Percentiles rank a stretch among this genome's conserved stretches.
phyloP scores from a whole-genome alignment of 225 moss, liverwort and hornwort genomes.

The Physcomitrium patens region DNA sequence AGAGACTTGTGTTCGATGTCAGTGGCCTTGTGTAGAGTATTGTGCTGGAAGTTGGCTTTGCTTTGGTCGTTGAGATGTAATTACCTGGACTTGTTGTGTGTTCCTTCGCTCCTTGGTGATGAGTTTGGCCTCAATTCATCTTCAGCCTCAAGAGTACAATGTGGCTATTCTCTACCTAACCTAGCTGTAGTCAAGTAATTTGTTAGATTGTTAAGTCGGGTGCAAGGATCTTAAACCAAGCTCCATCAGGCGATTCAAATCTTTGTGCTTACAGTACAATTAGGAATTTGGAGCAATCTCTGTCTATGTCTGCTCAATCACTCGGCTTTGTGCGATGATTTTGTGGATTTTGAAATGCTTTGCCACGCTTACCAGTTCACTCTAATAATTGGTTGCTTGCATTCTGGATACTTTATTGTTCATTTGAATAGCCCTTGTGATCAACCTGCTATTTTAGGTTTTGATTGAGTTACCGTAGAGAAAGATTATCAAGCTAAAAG shows the following conservation, averaged over 20 bases:
- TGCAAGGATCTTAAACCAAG: background rate
- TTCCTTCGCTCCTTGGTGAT: background rate
- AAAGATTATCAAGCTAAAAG: background rate
- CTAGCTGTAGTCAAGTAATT: background rate
- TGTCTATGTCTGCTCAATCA: background rate
- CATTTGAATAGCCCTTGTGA: background rate
- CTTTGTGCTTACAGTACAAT: background rate
- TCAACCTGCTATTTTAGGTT: background rate
- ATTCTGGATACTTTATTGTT: background rate
- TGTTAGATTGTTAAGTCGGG: background rate
- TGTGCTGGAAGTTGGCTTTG: background rate
- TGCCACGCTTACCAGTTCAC: background rate
- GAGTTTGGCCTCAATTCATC: background rate
- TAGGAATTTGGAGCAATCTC: background rate
- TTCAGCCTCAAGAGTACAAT: slow-evolving; percentile 8
- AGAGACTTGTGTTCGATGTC: background rate
- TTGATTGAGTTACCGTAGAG: background rate
- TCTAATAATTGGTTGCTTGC: background rate
- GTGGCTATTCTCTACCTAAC: background rate
- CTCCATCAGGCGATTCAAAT: background rate
- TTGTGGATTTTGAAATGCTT: background rate
- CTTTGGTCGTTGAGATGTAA: background rate
- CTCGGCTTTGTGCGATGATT: slow-evolving; percentile 3
- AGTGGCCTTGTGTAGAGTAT: background rate
- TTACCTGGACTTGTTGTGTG: background rate